Conservation (phyloP, 345 rosid genomes). For the Eucalyptus tenuipes region DNA sequence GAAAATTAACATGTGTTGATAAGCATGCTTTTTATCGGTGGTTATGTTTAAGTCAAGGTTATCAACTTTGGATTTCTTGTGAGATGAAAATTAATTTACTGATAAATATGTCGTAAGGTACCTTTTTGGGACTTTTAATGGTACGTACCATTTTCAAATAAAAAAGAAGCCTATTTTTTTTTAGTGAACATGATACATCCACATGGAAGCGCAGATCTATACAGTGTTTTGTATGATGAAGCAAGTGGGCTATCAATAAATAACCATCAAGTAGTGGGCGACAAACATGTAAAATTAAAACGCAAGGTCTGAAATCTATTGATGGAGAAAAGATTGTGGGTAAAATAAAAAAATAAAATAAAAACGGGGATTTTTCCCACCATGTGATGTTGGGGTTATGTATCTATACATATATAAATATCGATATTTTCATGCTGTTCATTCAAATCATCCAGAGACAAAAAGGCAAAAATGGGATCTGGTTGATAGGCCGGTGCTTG, state of each 20-base stretch:
- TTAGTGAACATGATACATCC: neutral
- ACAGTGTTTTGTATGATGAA: neutral
- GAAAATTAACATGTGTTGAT: neutral
- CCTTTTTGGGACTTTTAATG: neutral
- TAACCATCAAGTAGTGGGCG: neutral
- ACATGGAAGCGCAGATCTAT: neutral
- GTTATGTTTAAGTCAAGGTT: neutral
- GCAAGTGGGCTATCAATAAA: neutral
- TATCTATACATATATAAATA: neutral
- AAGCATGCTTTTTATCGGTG: neutral
- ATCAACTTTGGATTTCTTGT: neutral
- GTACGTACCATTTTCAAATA: neutral
- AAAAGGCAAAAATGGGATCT: conserved; percentile 34
- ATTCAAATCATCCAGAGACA: conserved; percentile 22
- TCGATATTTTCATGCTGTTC: conserved; percentile 27
- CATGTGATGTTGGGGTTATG: neutral
- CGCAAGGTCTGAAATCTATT: neutral
- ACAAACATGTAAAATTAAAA: neutral
- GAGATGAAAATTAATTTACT: neutral
- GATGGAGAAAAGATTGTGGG: neutral
- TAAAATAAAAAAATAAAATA: neutral
- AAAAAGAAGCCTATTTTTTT: neutral
- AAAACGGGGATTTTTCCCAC: neutral
- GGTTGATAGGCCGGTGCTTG: conserved; percentile 32
- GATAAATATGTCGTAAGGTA: neutral